phyloP scores from a whole-genome alignment of 495 filamentous ascomycete genomes.

The Cercophora samala region DNA sequence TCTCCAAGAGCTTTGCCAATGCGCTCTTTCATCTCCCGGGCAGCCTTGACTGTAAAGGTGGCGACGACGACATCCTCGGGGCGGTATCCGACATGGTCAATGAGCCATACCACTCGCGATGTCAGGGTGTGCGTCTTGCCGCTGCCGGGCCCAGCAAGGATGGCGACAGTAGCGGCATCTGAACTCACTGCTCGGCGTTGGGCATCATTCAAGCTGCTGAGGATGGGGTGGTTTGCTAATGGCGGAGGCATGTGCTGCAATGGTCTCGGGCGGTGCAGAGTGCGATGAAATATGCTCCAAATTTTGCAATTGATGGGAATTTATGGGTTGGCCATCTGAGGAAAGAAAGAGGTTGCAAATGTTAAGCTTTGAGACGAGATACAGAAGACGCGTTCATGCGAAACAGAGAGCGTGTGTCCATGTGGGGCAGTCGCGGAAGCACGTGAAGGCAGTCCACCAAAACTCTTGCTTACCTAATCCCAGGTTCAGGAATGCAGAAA shows the following conservation, averaged over 20 bases:
- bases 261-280: neutral
- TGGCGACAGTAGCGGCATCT: slow-evolving; percentile 73
- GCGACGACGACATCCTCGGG: slow-evolving; percentile 95
- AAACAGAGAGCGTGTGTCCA: neutral
- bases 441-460: neutral
- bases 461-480: neutral
- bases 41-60: slow-evolving; percentile 97
- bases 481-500: neutral
- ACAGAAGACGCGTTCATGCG: neutral
- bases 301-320: neutral
- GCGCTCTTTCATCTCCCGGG: slow-evolving; percentile 90
- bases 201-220: slow-evolving; percentile 76
- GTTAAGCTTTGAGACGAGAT: neutral
- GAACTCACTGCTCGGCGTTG: slow-evolving; percentile 85
- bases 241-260: slow-evolving; percentile 11
- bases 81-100: slow-evolving; percentile 69
- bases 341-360: neutral
- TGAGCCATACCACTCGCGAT: slow-evolving; percentile 89
- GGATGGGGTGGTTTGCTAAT: slow-evolving; percentile 26
- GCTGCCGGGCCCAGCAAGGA: slow-evolving; percentile 76
- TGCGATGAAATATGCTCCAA: neutral
- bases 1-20: slow-evolving; percentile 76
- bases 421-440: neutral
- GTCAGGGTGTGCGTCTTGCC: slow-evolving; percentile 98
- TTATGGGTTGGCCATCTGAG: neutral